Evolutionary conservation across 805 yeast species (phyloP).

Genomic region (Candida corydali): DNA sequence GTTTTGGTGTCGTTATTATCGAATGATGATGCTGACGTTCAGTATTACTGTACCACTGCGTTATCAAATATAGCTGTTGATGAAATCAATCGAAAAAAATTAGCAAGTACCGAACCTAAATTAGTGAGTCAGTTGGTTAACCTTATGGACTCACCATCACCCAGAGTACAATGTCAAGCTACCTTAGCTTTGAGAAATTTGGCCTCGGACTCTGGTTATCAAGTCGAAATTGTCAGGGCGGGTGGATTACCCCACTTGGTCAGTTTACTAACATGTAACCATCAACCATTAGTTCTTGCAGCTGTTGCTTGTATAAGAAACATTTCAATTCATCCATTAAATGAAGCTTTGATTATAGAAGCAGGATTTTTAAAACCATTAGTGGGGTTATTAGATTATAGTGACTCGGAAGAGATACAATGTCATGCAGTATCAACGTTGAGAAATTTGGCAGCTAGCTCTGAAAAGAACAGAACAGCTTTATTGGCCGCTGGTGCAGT

Average conservation of each 20-base stretch:
- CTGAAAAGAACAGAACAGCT: constrained; percentile 88
- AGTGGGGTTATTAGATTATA: constrained; percentile 76
- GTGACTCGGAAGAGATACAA: constrained; percentile 92
- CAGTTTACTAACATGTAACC: constrained; percentile 81
- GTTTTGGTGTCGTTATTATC: constrained; percentile 84
- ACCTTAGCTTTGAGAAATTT: constrained; percentile 92
- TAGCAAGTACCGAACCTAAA: constrained; percentile 89
- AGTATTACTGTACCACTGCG: constrained; percentile 97
- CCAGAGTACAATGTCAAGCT: constrained; percentile 97
- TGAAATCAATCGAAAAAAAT: constrained; percentile 80
- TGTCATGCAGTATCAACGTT: constrained; percentile 97
- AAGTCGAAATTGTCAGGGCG: constrained; percentile 90
- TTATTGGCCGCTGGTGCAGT: constrained; percentile 95
- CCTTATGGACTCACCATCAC: constrained; percentile 88
- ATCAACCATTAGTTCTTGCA: constrained; percentile 88
- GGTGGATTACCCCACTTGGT: constrained; percentile 94
- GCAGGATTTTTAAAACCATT: constrained; percentile 94
- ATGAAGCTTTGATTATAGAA: constrained; percentile 92
- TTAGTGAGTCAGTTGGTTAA: constrained; percentile 82
- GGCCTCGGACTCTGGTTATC: constrained; percentile 95
- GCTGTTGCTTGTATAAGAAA: constrained; percentile 98
- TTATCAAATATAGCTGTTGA: constrained; percentile 96
- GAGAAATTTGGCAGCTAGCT: constrained; percentile 92
- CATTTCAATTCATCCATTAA: constrained; percentile 92
- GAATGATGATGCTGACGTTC: constrained; percentile 92